Evolutionary conservation across 1,139 yeast genomes (phyloP), one percentile per base, ranked within the genome.

Genomic region (Nadsonia starkeyi-henricii): DNA sequence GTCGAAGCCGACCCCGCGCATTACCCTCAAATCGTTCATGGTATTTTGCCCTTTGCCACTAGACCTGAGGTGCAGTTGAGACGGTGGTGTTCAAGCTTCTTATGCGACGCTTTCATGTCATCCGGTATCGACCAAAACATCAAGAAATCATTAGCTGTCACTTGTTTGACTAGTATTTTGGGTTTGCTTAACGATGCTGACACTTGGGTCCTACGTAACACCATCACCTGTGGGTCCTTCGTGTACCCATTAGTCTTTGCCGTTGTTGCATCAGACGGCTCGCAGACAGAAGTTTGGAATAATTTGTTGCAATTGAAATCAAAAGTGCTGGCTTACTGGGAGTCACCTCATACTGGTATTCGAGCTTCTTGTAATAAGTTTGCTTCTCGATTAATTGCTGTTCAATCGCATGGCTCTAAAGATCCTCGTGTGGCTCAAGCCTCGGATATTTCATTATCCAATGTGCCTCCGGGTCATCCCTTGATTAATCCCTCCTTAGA

Each of bases 381-480:
- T 54, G 75, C 86, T 8, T 78, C 84, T 49, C 75, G 78, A 47
- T 76, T 86, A 1, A 77, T 89, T 41, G 78, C 78, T 50, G 77
- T 78, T 28, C 96, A 89, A 57, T 73, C 84, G 21, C 73, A 77
- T 37, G 69, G 77, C 2, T 54, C 63, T 4, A 54, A 60, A 20
- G 70, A 68, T 51, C 55, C 73, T 54, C 55, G 69, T 45, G 50
- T 60, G 9, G 53, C 57, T 3, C 56, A 57, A 28, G 49, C 56
- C 17, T 57, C 62, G 18, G 78, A 74, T 39, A 75, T 80, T 45
- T 81, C 85, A 20, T 67, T 85, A 46, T 64, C 78, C 2, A 67
- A 75, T 49, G 79, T 86, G 1, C 76, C 77, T 21, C 70, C 77
- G 1, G 72, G 70, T 50, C 97, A 89, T 61, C 76, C 89, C 1